Evolutionary conservation across 371 early-diverging fungal genomes (phyloP), one percentile per base, ranked within the genome.

Genomic region (Choanephora cucurbitarum): DNA sequence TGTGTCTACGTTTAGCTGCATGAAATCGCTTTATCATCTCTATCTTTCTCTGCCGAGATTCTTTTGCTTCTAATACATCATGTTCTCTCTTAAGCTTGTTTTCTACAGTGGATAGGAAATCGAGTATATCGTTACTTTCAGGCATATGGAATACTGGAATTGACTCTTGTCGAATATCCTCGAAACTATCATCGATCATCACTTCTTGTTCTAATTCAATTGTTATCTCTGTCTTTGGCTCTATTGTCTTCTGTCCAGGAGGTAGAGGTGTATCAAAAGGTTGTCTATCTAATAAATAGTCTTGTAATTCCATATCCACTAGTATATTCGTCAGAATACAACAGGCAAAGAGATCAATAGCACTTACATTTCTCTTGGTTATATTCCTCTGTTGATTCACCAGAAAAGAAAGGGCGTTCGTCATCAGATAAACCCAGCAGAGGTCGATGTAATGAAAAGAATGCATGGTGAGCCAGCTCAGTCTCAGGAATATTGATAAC

Each of bases 401-500:
- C 22, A 2, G 62, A 60, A 55, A 79, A 74, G 54, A 79, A 74
- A 6, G 77, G 66, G 28, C 61, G 60, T 24, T 73, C 75, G 24
- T 67, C 57, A 44, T 59, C 62, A 6, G 72, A 66, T 9, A 79
- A 49, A 3, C 80, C 80, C 22, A 79, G 57, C 7, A 79, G 54
- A 34, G 80, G 80, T 56, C 80, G 52, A 59, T 79, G 69, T 33
- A 79, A 65, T 10, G 80, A 72, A 46, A 79, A 79, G 52, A 79
- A 79, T 5, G 77, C 67, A 60, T 76, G 68, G 44, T 76, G 72
- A 23, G 77, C 77, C 39, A 79, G 65, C 52, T 79, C 80, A 15
- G 61, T 67, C 52, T 77, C 67, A 5, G 80, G 80, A 48, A 79
- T 74, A 55, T 77, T 79, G 57, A 79, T 67, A 8, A 79, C 80